Base-by-base conservation (phyloP, 441 rosid genomes). In the Corymbia citriodora region DNA sequence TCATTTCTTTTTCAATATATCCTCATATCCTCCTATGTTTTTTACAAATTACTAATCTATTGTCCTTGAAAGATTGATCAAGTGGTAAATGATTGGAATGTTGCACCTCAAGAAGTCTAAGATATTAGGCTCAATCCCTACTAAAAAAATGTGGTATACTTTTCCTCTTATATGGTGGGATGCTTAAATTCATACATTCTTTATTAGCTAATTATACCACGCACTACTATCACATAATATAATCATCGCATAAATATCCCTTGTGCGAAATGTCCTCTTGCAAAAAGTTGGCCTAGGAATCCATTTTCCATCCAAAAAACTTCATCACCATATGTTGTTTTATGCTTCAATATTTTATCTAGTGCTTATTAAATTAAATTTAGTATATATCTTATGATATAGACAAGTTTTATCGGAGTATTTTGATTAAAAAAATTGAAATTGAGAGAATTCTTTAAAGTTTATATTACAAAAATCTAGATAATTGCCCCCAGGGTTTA, bases 371-470 rank as follows among this genome's bases (percentile, higher is more conserved):
- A 17, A 17, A 18, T 74, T 11, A 5, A 4, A 72, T 2, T 19
- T 36, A 72, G 10, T 74, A 2, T 74, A 36, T 23, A 10, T 68
- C 11, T 68, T 0, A 68, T 8, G 17, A n/a, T 0, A 74, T 5
- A 1, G 8, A 31, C 16, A 45, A 31, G 33, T 68, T 68, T 68
- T 31, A 14, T 68, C 0, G 0, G 7, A 68, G 0, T 31, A 31
- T 68, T 68, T 31, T 10, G 3, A 68, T 13, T 2, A 8, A 68
- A 13, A 3, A 68, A 68, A 8, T 63, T 55, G 25, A 55, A 10
- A n/a, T 65, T 65, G 21, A 7, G 36, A 8, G 21, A 21, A 68
- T 31, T 31, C n/a, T 68, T 68, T 9, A 16, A 68, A 31, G 79
- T 31, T 36, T 68, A 31, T 68, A 12, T 8, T 68, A 68, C 3